Base-by-base conservation (phyloP, 805 yeast genomes). In the Metschnikowia shivogae region DNA sequence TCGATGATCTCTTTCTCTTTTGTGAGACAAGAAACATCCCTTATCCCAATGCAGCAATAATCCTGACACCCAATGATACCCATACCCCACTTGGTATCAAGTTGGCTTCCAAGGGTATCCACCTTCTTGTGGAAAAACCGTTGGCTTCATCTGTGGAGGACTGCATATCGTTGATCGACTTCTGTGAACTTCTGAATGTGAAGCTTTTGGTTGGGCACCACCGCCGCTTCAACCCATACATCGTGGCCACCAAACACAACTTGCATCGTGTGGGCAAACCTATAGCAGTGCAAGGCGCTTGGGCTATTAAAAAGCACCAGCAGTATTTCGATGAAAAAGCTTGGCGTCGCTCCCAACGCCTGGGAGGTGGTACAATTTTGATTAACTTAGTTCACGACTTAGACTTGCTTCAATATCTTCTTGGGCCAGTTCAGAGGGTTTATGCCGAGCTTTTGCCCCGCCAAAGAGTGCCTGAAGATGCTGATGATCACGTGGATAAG, bases 341-440 rank as follows among this genome's bases (percentile, higher is more conserved):
- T 4, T 70, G 75, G 74, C 62, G 73, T 47, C 62, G 68, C 20
- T 62, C 65, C 19, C 46, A 46, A 27, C 51, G 47, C 27, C 55
- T 56, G 32, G 74, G 74, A 10, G 75, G 75, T 6, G 74, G 75
- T 5, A 59, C 70, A 5, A 55, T 70, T 35, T 52, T 70, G 47
- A 70, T 70, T 43, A 70, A 70, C 45, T 57, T 70, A 47, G 64
- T 70, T 20, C 74, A 70, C 45, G 75, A 70, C 50, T 58, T 70
- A 47, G 75, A 70, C 55, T 54, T 70, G 28, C 58, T 70, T 39
- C 71, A 67, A 49, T 68, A 67, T 49, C 54, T 70, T 19, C 52
- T 70, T 28, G 75, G 75, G 1, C 72, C 73, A 1, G 61, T 70
- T 32, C 61, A 56, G 28, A 61, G 61, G 27, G 70, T 70, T 12